Conservation (phyloP, 768 basidiomycete species). For the Naganishia friedmannii region DNA sequence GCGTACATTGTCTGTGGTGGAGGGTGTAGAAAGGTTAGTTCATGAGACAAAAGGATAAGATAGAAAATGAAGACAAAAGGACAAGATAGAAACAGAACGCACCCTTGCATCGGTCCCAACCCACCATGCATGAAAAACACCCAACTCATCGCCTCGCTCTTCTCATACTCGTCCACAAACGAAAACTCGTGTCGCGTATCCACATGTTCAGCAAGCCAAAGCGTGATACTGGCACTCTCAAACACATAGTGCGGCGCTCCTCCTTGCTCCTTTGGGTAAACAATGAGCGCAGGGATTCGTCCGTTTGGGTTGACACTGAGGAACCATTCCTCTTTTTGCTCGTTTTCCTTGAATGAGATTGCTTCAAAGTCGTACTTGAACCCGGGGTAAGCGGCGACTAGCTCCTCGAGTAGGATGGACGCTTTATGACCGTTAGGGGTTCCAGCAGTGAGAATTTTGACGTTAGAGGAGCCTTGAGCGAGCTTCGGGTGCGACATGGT, state of each 20-base stretch:
- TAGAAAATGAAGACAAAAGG: no score
- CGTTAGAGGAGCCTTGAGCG: conserved; percentile 20
- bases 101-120: background rate
- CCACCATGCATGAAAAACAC: conserved; percentile 67
- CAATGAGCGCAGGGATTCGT: conserved; percentile 52
- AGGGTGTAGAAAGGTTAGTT: background rate
- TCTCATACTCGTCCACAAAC: conserved; percentile 60
- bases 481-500: conserved; percentile 38
- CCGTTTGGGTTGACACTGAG: conserved; percentile 58
- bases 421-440: conserved; percentile 61
- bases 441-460: conserved; percentile 55
- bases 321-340: conserved; percentile 81
- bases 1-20: conserved; percentile 3
- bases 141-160: conserved; percentile 77
- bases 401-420: conserved; percentile 62
- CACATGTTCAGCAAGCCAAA: conserved; percentile 76
- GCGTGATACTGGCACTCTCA: conserved; percentile 67
- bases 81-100: background rate
- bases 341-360: conserved; percentile 63
- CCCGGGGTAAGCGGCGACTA: conserved; percentile 59
- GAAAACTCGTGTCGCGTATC: conserved; percentile 70
- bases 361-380: conserved; percentile 49
- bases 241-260: conserved; percentile 45
- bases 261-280: conserved; percentile 41
- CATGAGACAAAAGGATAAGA: background rate